Conservation (phyloP, 306 rosid species). For the Vicia faba region DNA sequence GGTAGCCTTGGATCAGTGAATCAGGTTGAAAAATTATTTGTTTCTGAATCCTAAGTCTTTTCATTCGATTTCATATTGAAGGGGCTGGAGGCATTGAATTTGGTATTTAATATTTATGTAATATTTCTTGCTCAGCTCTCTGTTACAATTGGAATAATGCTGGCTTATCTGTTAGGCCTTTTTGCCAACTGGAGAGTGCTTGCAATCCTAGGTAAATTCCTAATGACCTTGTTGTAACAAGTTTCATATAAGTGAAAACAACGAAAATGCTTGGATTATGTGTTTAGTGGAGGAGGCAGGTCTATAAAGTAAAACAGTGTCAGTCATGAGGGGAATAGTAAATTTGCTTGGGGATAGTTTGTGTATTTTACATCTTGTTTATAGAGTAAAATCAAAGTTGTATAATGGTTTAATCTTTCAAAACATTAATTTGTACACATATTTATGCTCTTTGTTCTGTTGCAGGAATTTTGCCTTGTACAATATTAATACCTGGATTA, state of each 20-base stretch:
- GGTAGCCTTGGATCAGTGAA: slow-evolving; percentile 85
- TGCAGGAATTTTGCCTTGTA: slow-evolving; percentile 86
- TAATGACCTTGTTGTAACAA: slow-evolving; percentile 1
- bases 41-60: slow-evolving; percentile 9
- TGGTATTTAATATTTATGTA: slow-evolving; percentile 5
- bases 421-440: slow-evolving; percentile 22
- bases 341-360: slow-evolving; percentile 5
- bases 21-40: slow-evolving; percentile 59
- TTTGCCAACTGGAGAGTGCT: slow-evolving; percentile 79
- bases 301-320: slow-evolving; percentile 20
- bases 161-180: slow-evolving; percentile 78
- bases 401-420: slow-evolving; percentile 25
- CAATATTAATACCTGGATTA: slow-evolving; percentile 71
- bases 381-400: slow-evolving; percentile 1
- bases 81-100: slow-evolving; percentile 1
- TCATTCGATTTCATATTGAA: neutral
- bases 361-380: slow-evolving; percentile 2
- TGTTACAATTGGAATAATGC: slow-evolving; percentile 72
- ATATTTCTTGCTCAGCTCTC: slow-evolving; percentile 56
- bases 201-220: slow-evolving; percentile 74
- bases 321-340: neutral
- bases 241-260: neutral
- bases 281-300: slow-evolving; percentile 9
- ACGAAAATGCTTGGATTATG: slow-evolving; percentile 2
- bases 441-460: slow-evolving; percentile 29